These are phyloP conservation scores for Tieghemostelium lacteum DNA, from an alignment of 78 protist genomes.

Conservation along the genomic window DNA sequence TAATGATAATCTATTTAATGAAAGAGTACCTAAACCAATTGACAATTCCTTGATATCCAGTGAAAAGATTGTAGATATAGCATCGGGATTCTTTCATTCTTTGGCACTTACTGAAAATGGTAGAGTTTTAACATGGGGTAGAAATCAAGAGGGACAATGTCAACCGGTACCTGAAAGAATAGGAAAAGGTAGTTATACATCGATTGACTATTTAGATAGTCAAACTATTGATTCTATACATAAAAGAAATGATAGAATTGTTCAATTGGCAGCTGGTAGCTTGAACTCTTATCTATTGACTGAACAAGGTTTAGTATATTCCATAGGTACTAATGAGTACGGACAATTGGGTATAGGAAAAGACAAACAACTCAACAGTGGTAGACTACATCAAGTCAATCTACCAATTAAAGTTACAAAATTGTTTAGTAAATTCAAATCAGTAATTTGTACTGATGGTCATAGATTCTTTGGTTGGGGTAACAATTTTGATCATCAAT, in stretches of 20 bases:
- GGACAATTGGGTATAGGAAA: constrained; percentile 57
- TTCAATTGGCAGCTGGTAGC: constrained; percentile 39
- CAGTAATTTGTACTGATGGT: constrained; percentile 21
- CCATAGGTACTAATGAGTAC: constrained; percentile 62
- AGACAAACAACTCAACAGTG: not conserved
- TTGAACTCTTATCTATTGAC: constrained; percentile 33
- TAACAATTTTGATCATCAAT: constrained; percentile 49
- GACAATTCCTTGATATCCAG: not conserved
- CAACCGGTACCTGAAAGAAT: not conserved
- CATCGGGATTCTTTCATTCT: constrained; percentile 27
- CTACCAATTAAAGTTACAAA: not conserved
- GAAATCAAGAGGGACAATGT: constrained; percentile 62
- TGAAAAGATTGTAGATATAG: not conserved
- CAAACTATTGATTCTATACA: not conserved
- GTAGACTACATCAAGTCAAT: constrained; percentile 22
- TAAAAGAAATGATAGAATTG: not conserved
- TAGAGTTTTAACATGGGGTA: constrained; percentile 33
- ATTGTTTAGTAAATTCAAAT: constrained; percentile 28
- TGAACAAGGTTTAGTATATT: constrained; percentile 19
- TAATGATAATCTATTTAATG: constrained; percentile 23
- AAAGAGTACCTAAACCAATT: constrained; percentile 30
- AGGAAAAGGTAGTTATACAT: constrained; percentile 25
- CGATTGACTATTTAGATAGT: constrained; percentile 1
- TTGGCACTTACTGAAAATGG: constrained; percentile 5
- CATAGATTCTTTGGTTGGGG: constrained; percentile 65